Percentiles rank a stretch among this genome's conserved stretches.
Evolutionary conservation across 768 basidiomycete genomes (phyloP).

Genomic region (Suillus weaverae): DNA sequence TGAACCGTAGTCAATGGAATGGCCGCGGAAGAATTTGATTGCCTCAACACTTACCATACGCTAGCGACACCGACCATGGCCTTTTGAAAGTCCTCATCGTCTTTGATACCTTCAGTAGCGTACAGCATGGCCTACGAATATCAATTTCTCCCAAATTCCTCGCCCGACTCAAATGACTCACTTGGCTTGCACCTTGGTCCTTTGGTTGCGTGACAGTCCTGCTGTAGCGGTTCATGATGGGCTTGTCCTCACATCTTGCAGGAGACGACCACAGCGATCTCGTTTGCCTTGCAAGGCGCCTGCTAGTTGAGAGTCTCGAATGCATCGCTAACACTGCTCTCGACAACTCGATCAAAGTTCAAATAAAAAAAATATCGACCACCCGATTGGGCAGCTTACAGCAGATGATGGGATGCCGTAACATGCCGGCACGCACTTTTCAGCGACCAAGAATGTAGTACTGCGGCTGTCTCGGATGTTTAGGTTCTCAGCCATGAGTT

Average conservation of each 20-base stretch:
- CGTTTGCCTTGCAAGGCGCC: conserved; percentile 19
- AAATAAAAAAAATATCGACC: background rate
- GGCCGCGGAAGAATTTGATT: conserved; percentile 9
- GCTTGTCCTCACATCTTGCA: conserved; percentile 40
- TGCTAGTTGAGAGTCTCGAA: conserved; percentile 16
- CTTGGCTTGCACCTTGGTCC: conserved; percentile 94
- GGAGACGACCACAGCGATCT: conserved; percentile 41
- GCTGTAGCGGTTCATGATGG: conserved; percentile 70
- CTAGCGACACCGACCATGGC: conserved; percentile 98
- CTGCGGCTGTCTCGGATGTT: background rate
- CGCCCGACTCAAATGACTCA: conserved; percentile 23
- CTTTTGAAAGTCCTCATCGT: conserved; percentile 85
- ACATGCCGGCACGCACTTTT: background rate
- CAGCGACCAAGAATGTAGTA: background rate
- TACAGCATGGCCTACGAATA: conserved; percentile 88
- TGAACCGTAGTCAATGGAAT: conserved; percentile 33
- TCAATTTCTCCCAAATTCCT: background rate
- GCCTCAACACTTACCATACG: conserved; percentile 70
- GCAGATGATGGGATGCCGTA: conserved; percentile 9
- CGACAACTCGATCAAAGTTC: conserved; percentile 17
- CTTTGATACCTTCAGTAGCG: conserved; percentile 89
- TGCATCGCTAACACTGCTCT: conserved; percentile 17
- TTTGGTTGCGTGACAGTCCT: conserved; percentile 86
- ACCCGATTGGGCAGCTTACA: background rate
- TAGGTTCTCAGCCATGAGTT: background rate